phyloP scores from a whole-genome alignment of 202 grass and related monocot genomes.

The Panicum hallii region DNA sequence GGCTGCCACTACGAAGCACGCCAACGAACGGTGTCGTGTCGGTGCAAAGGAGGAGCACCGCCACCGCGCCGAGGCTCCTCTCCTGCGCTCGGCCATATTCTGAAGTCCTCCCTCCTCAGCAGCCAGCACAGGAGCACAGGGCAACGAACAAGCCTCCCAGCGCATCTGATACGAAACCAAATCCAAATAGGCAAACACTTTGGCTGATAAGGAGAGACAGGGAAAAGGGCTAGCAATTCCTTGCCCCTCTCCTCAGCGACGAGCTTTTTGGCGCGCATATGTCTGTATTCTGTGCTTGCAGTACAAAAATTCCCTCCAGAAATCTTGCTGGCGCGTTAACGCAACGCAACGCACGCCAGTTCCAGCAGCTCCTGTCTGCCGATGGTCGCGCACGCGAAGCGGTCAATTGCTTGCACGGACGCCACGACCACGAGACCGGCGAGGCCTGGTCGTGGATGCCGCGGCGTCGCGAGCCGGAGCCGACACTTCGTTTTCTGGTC shows the following conservation, averaged over 20 bases:
- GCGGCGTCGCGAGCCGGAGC: too few relatives aligned
- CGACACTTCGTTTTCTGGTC: neutral
- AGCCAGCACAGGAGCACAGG: neutral
- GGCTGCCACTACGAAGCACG: neutral
- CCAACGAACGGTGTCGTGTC: conserved; percentile 26
- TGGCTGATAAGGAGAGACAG: too few relatives aligned
- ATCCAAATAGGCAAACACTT: neutral
- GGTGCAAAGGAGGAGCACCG: neutral
- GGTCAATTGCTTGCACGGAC: conserved; percentile 5
- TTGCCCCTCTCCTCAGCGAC: neutral
- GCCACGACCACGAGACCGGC: neutral
- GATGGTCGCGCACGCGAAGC: neutral
- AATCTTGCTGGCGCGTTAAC: neutral
- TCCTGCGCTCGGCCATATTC: neutral
- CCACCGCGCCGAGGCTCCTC: neutral
- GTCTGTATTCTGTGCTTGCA: neutral
- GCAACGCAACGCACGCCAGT: neutral
- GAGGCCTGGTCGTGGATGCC: neutral
- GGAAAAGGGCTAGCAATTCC: neutral
- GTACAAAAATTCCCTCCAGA: neutral
- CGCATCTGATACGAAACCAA: conserved; percentile 34
- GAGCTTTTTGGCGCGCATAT: neutral
- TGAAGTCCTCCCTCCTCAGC: neutral
- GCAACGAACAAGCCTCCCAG: neutral
- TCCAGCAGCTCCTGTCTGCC: neutral